Percentiles rank a stretch among this genome's conserved stretches.
These are phyloP conservation scores for Pyronema omphalodes DNA, from an alignment of 495 filamentous ascomycete species.

Conservation along the genomic window DNA sequence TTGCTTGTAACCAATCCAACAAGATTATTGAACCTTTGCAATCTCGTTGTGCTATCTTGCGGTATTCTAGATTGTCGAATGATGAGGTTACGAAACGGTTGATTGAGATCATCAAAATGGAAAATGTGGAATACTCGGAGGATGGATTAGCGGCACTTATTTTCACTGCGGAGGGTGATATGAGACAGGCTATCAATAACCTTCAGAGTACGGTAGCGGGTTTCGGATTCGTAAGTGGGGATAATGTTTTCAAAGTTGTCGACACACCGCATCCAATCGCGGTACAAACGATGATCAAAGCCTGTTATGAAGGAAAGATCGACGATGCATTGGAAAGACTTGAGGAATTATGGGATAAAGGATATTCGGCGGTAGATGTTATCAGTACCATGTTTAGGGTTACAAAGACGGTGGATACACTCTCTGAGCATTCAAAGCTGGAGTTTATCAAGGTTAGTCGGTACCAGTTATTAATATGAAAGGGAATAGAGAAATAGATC, in stretches of 20 bases:
- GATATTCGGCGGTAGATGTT: conserved; percentile 92
- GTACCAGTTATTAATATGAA: background rate
- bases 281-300: conserved; percentile 95
- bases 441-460: conserved; percentile 57
- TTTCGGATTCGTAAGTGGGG: conserved; percentile 89
- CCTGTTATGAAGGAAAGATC: conserved; percentile 78
- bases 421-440: conserved; percentile 84
- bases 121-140: conserved; percentile 71
- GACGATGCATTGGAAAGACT: conserved; percentile 72
- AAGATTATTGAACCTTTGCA: conserved; percentile 99
- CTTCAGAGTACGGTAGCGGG: conserved; percentile 88
- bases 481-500: background rate
- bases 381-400: conserved; percentile 98
- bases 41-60: conserved; percentile 87
- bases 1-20: conserved; percentile 96
- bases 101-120: conserved; percentile 78
- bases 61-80: conserved; percentile 84
- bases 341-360: conserved; percentile 82
- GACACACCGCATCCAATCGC: conserved; percentile 95
- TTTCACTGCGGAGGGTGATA: conserved; percentile 94
- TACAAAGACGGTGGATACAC: conserved; percentile 75
- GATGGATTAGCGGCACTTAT: conserved; percentile 90
- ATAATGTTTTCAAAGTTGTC: conserved; percentile 97
- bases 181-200: conserved; percentile 99
- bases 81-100: conserved; percentile 77